Base-by-base conservation (phyloP, 768 basidiomycete species). In the Sutorius australiensis region DNA sequence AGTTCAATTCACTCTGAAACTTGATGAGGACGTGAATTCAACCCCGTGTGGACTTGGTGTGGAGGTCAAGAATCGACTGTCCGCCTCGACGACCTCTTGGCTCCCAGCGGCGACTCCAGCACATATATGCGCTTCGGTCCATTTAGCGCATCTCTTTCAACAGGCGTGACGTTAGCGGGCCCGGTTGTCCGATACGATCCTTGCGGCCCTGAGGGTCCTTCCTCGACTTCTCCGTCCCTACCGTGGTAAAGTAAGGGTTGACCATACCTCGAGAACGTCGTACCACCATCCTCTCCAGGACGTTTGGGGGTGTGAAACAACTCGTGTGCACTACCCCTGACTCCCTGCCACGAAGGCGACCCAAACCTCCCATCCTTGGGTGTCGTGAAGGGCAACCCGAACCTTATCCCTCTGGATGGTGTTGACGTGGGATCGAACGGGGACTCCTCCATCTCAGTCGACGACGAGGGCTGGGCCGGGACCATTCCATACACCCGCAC, bases 341-440 rank as follows among this genome's bases (percentile, higher is more conserved):
- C 52, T 40, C 60, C 58, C 7, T 51, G 63, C 53, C 54, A 61
- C 5, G 54, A 42, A 27, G 56, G 32, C 27, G 50, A 39, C 14
- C 58, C 53, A 80, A 80, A 83, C 33, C 72, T 57, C 31, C 67
- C 75, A 43, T 76, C 76, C 66, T 84, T 87, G n/a, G 85, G 86
- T 17, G 84, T 87, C 37, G 77, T 70, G 60, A 85, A 85, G 3
- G 82, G 71, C 14, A 69, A 63, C 39, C 75, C 75, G 59, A 87
- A 82, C 61, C 74, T 81, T 59, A 89, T 82, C 5, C 88, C 87
- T 40, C 89, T 75, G n/a, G 89, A 90, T 4, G 89, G 89, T 9
- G 89, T 90, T 17, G 87, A 86, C 24, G 83, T 82, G 6, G 88
- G 87, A 66, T 92, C 88, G 61, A 89, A 92, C 1, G 83, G 80